phyloP scores from a whole-genome alignment of 371 early-diverging fungal species.

The Lichtheimia ornata region DNA sequence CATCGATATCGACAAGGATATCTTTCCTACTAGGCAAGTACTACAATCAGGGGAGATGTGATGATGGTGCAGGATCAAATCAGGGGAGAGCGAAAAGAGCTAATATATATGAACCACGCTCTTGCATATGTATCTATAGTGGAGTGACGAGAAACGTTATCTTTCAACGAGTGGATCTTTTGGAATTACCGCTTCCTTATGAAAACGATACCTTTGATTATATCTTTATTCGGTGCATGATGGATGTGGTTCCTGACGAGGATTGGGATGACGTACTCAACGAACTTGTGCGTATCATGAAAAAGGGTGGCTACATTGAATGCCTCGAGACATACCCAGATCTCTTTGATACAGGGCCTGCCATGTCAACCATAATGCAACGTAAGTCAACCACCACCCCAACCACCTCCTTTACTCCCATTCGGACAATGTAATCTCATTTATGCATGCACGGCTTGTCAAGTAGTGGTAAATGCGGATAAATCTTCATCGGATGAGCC shows the following conservation, averaged over 20 bases:
- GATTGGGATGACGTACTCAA: slow-evolving; percentile 40
- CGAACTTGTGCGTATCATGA: slow-evolving; percentile 43
- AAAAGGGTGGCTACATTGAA: slow-evolving; percentile 49
- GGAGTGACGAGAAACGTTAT: slow-evolving; percentile 28
- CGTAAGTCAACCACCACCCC: slow-evolving; percentile 10
- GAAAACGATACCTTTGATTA: slow-evolving; percentile 44
- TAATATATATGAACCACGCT: not conserved
- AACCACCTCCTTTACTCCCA: no score
- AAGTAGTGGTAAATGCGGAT: slow-evolving; percentile 4
- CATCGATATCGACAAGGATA: slow-evolving; percentile 42
- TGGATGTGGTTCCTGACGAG: slow-evolving; percentile 36
- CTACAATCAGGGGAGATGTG: not conserved
- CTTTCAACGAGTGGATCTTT: slow-evolving; percentile 35
- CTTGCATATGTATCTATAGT: slow-evolving; percentile 1
- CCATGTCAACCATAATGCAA: slow-evolving; percentile 36
- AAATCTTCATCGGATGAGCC: not conserved
- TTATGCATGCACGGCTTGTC: no score
- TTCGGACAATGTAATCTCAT: no score
- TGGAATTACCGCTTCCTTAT: slow-evolving; percentile 41
- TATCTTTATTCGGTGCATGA: slow-evolving; percentile 47
- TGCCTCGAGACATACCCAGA: slow-evolving; percentile 46
- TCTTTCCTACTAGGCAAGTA: slow-evolving; percentile 36
- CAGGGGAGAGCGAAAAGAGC: no score
- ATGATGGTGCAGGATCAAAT: no score
- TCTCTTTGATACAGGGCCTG: slow-evolving; percentile 45